Percentiles rank a stretch among this genome's conserved stretches.
These are phyloP conservation scores for Nidula niveotomentosa DNA, from an alignment of 1,284 basidiomycete genomes.

Conservation along the genomic window DNA sequence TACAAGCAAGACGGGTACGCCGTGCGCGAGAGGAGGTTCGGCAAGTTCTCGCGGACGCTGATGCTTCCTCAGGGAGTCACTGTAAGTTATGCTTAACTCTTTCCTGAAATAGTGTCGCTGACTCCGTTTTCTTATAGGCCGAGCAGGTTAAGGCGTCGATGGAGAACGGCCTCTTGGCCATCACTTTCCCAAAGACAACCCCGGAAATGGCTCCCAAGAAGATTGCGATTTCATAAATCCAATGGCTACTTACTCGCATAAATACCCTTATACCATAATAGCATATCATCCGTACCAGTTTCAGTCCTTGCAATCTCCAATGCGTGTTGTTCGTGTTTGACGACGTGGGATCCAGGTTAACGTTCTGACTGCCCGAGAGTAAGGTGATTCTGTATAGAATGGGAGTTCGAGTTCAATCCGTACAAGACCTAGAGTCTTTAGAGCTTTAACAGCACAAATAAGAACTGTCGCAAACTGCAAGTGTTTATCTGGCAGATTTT, in stretches of 20 bases:
- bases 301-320: no score
- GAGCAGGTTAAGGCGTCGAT: neutral
- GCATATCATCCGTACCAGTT: no score
- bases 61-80: neutral
- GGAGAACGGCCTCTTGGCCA: neutral
- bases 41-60: constrained; percentile 1
- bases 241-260: neutral
- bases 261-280: neutral
- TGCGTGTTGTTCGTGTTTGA: no score
- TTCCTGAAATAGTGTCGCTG: neutral
- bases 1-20: neutral
- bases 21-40: neutral
- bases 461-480: no score
- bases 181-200: neutral
- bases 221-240: neutral
- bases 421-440: no score
- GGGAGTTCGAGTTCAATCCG: no score
- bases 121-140: neutral
- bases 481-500: no score
- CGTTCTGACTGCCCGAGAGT: no score
- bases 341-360: no score
- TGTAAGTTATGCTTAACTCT: neutral
- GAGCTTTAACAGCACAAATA: no score
- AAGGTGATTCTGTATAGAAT: no score
- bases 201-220: neutral